A percentile compares a stretch with the other conserved stretches of the same genome.
phyloP scores from a whole-genome alignment of 495 filamentous ascomycete genomes.

The Penicillium argentinense region DNA sequence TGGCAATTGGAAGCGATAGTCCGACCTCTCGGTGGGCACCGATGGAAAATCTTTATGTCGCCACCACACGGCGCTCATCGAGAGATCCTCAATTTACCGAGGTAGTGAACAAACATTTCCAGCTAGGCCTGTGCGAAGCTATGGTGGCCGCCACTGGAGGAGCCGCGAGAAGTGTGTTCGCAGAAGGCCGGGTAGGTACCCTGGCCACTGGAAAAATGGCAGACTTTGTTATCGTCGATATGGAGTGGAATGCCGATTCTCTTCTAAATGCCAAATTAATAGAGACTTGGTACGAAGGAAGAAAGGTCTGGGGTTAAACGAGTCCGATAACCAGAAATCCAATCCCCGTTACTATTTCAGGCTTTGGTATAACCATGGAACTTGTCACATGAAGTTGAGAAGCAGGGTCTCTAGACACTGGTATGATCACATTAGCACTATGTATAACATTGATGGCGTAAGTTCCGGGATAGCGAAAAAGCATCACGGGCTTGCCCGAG shows the following conservation, averaged over 20 bases:
- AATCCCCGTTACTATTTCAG: constrained; percentile 81
- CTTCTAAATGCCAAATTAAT: constrained; percentile 50
- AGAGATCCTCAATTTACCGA: constrained; percentile 47
- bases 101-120: constrained; percentile 52
- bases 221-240: constrained; percentile 59
- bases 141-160: constrained; percentile 56
- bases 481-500: no score
- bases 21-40: constrained; percentile 60
- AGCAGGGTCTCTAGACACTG: no score
- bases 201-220: constrained; percentile 51
- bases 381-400: no score
- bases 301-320: constrained; percentile 38
- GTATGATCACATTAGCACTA: no score
- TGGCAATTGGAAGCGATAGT: constrained; percentile 61
- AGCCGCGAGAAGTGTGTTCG: constrained; percentile 58
- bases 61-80: constrained; percentile 56
- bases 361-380: no score
- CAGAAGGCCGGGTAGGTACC: constrained; percentile 50
- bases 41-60: constrained; percentile 58
- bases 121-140: constrained; percentile 48
- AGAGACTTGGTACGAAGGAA: constrained; percentile 56
- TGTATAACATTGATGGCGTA: no score
- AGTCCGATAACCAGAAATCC: constrained; percentile 24
- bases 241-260: constrained; percentile 52
- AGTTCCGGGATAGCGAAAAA: no score